phyloP scores from a whole-genome alignment of 352 stramenopile genomes.

The Thraustotheca clavata region DNA sequence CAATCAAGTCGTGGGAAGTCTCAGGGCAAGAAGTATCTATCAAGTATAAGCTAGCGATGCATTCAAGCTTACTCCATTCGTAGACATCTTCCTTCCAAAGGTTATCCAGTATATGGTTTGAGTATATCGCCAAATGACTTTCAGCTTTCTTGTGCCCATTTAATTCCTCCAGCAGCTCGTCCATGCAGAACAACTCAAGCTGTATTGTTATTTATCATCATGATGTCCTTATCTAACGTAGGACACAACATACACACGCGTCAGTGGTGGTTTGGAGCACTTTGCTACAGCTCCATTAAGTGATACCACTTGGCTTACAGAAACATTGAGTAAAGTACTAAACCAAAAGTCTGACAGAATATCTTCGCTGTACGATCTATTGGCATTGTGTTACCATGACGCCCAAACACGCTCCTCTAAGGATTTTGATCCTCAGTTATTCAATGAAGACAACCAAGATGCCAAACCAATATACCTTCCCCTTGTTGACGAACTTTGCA shows the following conservation, averaged over 20 bases:
- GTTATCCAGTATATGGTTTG: constrained; percentile 62
- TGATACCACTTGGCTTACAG: constrained; percentile 32
- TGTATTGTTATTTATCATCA: background rate
- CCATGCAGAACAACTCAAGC: constrained; percentile 75
- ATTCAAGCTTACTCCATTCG: constrained; percentile 6
- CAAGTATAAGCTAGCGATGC: constrained; percentile 22
- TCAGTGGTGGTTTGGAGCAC: constrained; percentile 64
- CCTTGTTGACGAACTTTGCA: constrained; percentile 49
- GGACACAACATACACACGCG: constrained; percentile 75
- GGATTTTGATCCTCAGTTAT: constrained; percentile 43
- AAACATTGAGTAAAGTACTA: constrained; percentile 31
- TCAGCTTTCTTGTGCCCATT: constrained; percentile 53
- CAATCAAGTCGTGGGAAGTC: constrained; percentile 50
- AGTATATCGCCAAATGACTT: constrained; percentile 60
- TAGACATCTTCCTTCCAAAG: constrained; percentile 5
- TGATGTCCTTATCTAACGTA: background rate
- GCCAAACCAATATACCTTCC: constrained; percentile 46
- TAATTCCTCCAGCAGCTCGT: constrained; percentile 65
- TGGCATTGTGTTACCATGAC: constrained; percentile 75
- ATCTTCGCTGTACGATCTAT: constrained; percentile 59
- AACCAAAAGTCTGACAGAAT: constrained; percentile 29
- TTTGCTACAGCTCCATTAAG: constrained; percentile 49
- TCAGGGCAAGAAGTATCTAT: constrained; percentile 27
- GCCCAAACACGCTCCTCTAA: constrained; percentile 46
- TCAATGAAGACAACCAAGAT: constrained; percentile 23